Evolutionary conservation across 1,284 basidiomycete genomes (phyloP).

Genomic region (Hypsizygus ulmarius): DNA sequence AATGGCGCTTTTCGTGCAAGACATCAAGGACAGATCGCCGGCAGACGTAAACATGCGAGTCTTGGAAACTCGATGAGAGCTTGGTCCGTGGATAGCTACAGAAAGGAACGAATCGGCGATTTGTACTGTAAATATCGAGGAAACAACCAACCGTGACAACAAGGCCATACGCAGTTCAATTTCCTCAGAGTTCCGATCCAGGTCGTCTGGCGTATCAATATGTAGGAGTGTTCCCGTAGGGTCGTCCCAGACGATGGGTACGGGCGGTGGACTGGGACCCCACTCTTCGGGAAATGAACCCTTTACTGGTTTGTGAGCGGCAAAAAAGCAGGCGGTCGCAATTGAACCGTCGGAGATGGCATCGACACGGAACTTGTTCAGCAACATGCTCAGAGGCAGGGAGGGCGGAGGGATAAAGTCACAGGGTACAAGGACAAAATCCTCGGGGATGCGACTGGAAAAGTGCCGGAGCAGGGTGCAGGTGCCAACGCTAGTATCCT

Average conservation of each 20-base stretch:
- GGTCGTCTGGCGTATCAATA: slow-evolving; percentile 63
- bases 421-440: slow-evolving; percentile 90
- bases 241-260: slow-evolving; percentile 66
- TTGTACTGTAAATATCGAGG: not conserved
- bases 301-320: slow-evolving; percentile 53
- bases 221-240: slow-evolving; percentile 66
- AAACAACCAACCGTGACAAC: slow-evolving; percentile 51
- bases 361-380: slow-evolving; percentile 82
- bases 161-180: slow-evolving; percentile 72
- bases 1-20: slow-evolving; percentile 62
- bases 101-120: slow-evolving; percentile 9
- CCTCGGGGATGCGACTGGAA: slow-evolving; percentile 65
- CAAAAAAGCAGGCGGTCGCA: slow-evolving; percentile 78
- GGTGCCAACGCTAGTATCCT: slow-evolving; percentile 62
- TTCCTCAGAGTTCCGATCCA: slow-evolving; percentile 68
- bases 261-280: slow-evolving; percentile 43
- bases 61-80: slow-evolving; percentile 71
- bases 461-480: slow-evolving; percentile 71
- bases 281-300: slow-evolving; percentile 60
- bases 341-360: slow-evolving; percentile 63
- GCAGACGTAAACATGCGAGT: slow-evolving; percentile 91
- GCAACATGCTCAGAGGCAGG: slow-evolving; percentile 65
- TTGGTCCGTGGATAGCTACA: slow-evolving; percentile 71
- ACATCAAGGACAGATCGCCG: slow-evolving; percentile 72
- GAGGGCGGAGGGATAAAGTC: slow-evolving; percentile 81